These are phyloP conservation scores for Candida ipomoeae DNA, from an alignment of 805 yeast species.

Conservation along the genomic window DNA sequence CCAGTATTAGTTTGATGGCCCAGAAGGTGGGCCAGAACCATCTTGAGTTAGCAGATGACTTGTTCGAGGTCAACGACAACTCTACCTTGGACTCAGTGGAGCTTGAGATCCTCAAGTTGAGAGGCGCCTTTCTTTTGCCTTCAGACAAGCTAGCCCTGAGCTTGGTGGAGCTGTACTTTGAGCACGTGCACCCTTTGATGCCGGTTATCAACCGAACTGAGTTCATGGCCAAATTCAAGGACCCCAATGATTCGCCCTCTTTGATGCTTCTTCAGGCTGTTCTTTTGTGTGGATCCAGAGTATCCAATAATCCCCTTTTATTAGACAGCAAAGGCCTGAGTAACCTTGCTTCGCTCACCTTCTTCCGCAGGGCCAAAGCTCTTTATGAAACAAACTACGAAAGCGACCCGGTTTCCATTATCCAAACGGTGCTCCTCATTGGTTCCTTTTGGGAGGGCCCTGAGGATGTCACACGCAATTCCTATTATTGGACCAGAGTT, in stretches of 20 bases:
- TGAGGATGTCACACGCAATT: constrained; percentile 61
- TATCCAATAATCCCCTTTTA: constrained; percentile 49
- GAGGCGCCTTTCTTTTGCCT: constrained; percentile 73
- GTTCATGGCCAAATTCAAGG: constrained; percentile 55
- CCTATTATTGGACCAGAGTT: constrained; percentile 65
- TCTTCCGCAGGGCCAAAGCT: constrained; percentile 70
- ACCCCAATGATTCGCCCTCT: constrained; percentile 57
- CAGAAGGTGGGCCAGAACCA: constrained; percentile 47
- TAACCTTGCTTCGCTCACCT: constrained; percentile 45
- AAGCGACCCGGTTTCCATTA: constrained; percentile 54
- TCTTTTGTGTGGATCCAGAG: constrained; percentile 63
- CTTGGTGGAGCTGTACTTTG: constrained; percentile 59
- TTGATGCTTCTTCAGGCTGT: constrained; percentile 65
- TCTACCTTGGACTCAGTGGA: constrained; percentile 52
- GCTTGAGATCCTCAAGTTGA: constrained; percentile 54
- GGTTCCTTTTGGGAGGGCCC: constrained; percentile 75
- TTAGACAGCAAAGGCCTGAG: constrained; percentile 50
- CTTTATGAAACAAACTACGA: constrained; percentile 68
- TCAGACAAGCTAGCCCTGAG: constrained; percentile 53
- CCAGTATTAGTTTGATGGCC: constrained; percentile 46
- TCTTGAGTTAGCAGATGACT: constrained; percentile 40
- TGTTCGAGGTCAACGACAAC: constrained; percentile 32
- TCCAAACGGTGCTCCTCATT: constrained; percentile 59
- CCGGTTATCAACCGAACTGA: constrained; percentile 63
- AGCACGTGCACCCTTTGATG: constrained; percentile 59